Evolutionary conservation across 148 eudicot species (phyloP), one percentile per base, ranked within the genome.

Genomic region (Rhododendron williamsianum): DNA sequence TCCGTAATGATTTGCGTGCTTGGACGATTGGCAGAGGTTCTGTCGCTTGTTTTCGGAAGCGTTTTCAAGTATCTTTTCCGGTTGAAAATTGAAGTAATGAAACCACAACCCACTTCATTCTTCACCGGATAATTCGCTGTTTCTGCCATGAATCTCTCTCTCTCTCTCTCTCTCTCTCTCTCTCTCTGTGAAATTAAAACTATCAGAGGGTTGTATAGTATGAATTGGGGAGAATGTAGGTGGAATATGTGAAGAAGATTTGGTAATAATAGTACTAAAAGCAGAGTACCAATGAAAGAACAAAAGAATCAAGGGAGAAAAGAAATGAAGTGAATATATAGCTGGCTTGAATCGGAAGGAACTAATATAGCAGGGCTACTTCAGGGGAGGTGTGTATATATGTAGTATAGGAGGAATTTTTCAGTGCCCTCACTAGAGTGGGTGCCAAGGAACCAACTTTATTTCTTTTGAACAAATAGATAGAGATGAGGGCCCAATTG

Each of bases 41-140:
- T 56, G 58, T 27, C 16, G 80, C 78, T 21, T 45, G 21, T 86
- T 21, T 90, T 76, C 12, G 85, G 86, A 63, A 88, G 80, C 1
- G 86, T 81, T 16, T 86, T 81, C n/a, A 81, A 56, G 21, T 86
- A 80, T 73, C 88, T 72, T 65, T 77, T 85, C 76, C 88, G 73
- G 5, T 86, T 89, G 41, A 93, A 88, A 54, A 93, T 63, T n/a
- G 90, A 73, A 6, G 84, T 88, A 1, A 93, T 80, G 82, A 93
- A 88, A 30, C 94, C 92, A 80, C 95, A 92, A 3, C 94, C 94
- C 46, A 71, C 73, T 18, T 90, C 91, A 56, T 74, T 84, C 80
- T 88, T 86, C 54, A 60, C 85, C 76, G 80, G 45, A 87, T 85
- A 84, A 19, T 84, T 85, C 19, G 84, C 88, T 88, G 88, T 90